These are phyloP conservation scores for Collybiopsis confluens DNA, from an alignment of 768 basidiomycete species.

Conservation along the genomic window DNA sequence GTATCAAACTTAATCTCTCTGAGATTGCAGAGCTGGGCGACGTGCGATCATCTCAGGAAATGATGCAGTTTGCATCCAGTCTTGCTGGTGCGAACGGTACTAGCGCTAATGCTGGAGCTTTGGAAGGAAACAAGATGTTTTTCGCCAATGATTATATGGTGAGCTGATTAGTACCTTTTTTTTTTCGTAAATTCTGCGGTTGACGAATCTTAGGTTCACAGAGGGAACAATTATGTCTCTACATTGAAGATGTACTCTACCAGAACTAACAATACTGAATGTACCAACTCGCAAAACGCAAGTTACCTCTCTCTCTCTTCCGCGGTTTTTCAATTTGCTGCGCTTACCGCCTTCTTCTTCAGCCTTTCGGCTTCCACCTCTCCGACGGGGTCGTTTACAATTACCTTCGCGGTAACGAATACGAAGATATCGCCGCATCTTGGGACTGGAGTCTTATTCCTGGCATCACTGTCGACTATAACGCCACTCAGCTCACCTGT, in stretches of 20 bases:
- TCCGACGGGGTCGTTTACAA: slow-evolving; percentile 63
- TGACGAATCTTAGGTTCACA: slow-evolving; percentile 44
- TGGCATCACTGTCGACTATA: slow-evolving; percentile 65
- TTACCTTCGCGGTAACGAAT: slow-evolving; percentile 62
- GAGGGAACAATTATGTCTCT: slow-evolving; percentile 54
- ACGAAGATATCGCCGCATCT: slow-evolving; percentile 65
- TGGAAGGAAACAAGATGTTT: slow-evolving; percentile 22
- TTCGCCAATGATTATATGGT: slow-evolving; percentile 52
- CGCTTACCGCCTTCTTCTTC: not conserved
- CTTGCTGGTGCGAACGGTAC: slow-evolving; percentile 14
- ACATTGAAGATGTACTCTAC: slow-evolving; percentile 62
- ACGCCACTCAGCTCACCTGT: slow-evolving; percentile 50
- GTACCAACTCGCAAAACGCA: slow-evolving; percentile 60
- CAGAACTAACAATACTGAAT: slow-evolving; percentile 59
- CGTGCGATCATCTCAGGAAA: slow-evolving; percentile 30
- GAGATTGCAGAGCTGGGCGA: slow-evolving; percentile 33
- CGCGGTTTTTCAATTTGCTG: not conserved
- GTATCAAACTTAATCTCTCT: slow-evolving; percentile 39
- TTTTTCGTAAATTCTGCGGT: slow-evolving; percentile 1
- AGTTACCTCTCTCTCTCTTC: slow-evolving; percentile 9
- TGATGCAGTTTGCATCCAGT: slow-evolving; percentile 21
- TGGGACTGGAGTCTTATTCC: slow-evolving; percentile 82
- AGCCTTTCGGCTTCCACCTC: slow-evolving; percentile 68
- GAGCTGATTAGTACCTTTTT: slow-evolving; percentile 5
- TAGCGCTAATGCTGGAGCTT: slow-evolving; percentile 18